Evolutionary conservation across 352 stramenopile species (phyloP).

Genomic region (Blastocystis hominis): DNA sequence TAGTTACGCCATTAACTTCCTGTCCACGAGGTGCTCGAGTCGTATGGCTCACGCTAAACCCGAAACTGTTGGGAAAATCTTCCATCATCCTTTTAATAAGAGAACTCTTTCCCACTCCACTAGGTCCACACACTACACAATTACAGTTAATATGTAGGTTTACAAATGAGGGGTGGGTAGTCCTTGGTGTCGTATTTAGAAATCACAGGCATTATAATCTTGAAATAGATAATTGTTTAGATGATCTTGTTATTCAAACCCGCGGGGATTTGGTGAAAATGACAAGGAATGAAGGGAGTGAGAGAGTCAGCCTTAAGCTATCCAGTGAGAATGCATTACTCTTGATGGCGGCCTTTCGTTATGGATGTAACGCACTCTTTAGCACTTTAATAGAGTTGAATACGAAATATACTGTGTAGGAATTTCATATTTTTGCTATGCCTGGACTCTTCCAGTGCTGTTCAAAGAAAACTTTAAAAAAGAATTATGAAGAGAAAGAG

Average conservation of each 20-base stretch:
- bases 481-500: background rate
- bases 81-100: constrained; percentile 74
- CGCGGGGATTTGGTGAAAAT: no score
- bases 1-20: constrained; percentile 79
- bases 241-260: no score
- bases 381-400: no score
- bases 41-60: constrained; percentile 86
- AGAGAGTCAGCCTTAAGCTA: no score
- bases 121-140: constrained; percentile 74
- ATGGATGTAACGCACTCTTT: no score
- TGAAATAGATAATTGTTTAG: background rate
- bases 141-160: background rate
- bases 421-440: background rate
- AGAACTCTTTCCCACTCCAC: constrained; percentile 80
- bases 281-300: no score
- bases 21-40: constrained; percentile 81
- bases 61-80: constrained; percentile 71
- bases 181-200: background rate
- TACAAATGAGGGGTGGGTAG: constrained; percentile 8
- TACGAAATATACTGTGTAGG: no score
- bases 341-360: no score
- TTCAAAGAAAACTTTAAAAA: background rate
- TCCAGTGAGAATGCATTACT: no score
- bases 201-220: background rate
- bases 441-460: constrained; percentile 1